These are phyloP conservation scores for Pseudohyphozyma bogoriensis DNA, from an alignment of 768 basidiomycete genomes.

Conservation along the genomic window DNA sequence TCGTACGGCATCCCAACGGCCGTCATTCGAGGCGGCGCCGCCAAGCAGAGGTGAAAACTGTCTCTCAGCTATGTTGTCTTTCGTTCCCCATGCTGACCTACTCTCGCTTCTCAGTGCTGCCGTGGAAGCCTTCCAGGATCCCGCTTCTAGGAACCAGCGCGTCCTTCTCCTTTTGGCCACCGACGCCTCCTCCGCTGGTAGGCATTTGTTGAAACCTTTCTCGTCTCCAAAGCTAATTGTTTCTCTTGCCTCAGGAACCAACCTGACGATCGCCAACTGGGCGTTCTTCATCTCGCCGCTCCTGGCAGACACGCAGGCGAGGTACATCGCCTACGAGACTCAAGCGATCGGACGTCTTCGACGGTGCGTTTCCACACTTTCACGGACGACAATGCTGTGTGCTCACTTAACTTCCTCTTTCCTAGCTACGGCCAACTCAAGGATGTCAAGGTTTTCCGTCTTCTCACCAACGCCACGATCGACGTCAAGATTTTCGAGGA, in stretches of 20 bases:
- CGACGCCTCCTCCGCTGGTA: conserved; percentile 89
- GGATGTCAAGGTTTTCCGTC: conserved; percentile 69
- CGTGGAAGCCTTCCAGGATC: conserved; percentile 74
- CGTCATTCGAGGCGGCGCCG: conserved; percentile 68
- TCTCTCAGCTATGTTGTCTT: no score
- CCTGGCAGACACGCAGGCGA: conserved; percentile 67
- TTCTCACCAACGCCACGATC: conserved; percentile 76
- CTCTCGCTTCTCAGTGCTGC: conserved; percentile 48
- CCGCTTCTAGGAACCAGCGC: conserved; percentile 58
- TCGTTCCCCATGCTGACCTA: not conserved
- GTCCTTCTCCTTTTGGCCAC: conserved; percentile 72
- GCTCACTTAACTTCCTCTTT: not conserved
- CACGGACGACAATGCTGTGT: not conserved
- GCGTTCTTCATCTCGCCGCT: conserved; percentile 90
- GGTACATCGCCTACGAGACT: conserved; percentile 55
- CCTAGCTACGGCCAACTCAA: conserved; percentile 67
- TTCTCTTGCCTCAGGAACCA: conserved; percentile 41
- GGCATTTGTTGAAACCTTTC: conserved; percentile 34
- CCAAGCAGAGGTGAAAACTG: conserved; percentile 51
- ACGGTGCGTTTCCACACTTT: conserved; percentile 59
- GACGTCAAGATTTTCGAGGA: conserved; percentile 64
- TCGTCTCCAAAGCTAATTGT: not conserved
- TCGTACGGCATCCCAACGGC: conserved; percentile 50
- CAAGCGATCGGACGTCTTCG: conserved; percentile 46
- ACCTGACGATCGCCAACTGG: conserved; percentile 85